Conservation (phyloP, 345 rosid species). For the Laguncularia racemosa region DNA sequence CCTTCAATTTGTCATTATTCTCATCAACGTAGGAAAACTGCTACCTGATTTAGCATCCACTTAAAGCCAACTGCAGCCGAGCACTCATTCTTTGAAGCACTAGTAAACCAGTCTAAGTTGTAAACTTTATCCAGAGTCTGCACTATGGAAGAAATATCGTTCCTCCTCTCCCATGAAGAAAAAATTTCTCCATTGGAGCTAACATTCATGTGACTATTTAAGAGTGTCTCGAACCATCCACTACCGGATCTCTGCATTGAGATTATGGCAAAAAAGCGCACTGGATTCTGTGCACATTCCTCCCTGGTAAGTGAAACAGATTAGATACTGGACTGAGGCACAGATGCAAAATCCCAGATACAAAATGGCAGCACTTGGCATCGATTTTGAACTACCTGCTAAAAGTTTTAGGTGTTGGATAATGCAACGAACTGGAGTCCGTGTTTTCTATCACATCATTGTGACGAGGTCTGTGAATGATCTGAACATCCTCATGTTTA, state of each 20-base stretch:
- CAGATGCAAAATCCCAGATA: not conserved
- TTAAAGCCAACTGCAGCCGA: slow-evolving; percentile 96
- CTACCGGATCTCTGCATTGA: slow-evolving; percentile 99
- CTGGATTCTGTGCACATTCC: slow-evolving; percentile 76
- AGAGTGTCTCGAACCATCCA: slow-evolving; percentile 96
- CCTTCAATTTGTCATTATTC: too few relatives aligned
- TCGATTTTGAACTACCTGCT: slow-evolving; percentile 40
- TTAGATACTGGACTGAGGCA: not conserved
- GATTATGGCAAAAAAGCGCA: slow-evolving; percentile 69
- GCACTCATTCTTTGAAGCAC: slow-evolving; percentile 95
- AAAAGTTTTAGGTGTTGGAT: slow-evolving; percentile 77
- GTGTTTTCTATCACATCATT: slow-evolving; percentile 6
- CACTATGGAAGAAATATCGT: slow-evolving; percentile 52
- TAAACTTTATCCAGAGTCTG: slow-evolving; percentile 70
- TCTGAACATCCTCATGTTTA: slow-evolving; percentile 31
- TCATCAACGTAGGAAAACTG: slow-evolving; percentile 1
- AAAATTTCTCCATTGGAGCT: slow-evolving; percentile 98
- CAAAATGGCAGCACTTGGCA: not conserved
- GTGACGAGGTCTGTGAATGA: slow-evolving; percentile 28
- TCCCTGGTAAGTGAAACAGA: slow-evolving; percentile 32
- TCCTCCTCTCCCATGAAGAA: slow-evolving; percentile 52
- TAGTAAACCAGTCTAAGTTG: slow-evolving; percentile 79
- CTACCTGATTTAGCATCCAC: slow-evolving; percentile 99
- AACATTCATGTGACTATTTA: slow-evolving; percentile 82
- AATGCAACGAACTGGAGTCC: slow-evolving; percentile 45